These are phyloP conservation scores for Corylus avellana DNA, from an alignment of 306 rosid genomes.

Conservation along the genomic window DNA sequence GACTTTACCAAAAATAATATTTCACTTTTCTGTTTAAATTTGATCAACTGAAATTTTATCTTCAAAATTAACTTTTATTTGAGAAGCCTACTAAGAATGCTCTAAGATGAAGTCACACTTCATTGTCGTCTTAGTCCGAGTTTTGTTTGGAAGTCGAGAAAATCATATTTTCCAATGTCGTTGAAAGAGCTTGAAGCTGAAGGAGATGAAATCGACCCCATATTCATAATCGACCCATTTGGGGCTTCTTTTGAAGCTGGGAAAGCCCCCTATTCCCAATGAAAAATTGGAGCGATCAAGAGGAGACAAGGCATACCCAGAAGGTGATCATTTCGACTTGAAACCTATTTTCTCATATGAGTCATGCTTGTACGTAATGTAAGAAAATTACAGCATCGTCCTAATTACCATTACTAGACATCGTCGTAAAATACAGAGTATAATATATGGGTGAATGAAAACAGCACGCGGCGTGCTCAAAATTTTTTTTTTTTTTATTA, in stretches of 20 bases:
- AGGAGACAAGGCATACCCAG: conserved; percentile 26
- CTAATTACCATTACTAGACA: neutral
- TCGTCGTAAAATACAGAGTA: too few species aligned
- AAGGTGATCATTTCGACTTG: conserved; percentile 1
- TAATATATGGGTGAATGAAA: too few species aligned
- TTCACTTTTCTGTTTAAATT: too few species aligned
- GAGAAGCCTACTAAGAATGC: too few species aligned
- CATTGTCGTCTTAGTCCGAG: neutral
- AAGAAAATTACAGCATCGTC: conserved; percentile 28
- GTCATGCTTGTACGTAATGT: conserved; percentile 22
- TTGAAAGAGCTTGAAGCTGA: conserved; percentile 39
- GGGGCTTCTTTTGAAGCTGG: conserved; percentile 15
- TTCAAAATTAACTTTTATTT: too few species aligned
- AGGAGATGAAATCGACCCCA: conserved; percentile 40
- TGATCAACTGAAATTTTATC: too few species aligned
- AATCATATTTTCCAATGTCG: conserved; percentile 42
- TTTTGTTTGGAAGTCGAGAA: conserved; percentile 35
- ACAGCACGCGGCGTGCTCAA: too few species aligned
- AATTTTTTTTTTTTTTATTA: too few species aligned
- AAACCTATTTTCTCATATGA: conserved; percentile 25
- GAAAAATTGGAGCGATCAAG: conserved; percentile 22
- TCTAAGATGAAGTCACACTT: too few species aligned
- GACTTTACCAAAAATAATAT: too few species aligned
- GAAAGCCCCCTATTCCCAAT: neutral
- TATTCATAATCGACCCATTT: neutral